A percentile compares a stretch with the other conserved stretches of the same genome.
phyloP scores from a whole-genome alignment of 768 basidiomycete species.

The Mycena maculata region DNA sequence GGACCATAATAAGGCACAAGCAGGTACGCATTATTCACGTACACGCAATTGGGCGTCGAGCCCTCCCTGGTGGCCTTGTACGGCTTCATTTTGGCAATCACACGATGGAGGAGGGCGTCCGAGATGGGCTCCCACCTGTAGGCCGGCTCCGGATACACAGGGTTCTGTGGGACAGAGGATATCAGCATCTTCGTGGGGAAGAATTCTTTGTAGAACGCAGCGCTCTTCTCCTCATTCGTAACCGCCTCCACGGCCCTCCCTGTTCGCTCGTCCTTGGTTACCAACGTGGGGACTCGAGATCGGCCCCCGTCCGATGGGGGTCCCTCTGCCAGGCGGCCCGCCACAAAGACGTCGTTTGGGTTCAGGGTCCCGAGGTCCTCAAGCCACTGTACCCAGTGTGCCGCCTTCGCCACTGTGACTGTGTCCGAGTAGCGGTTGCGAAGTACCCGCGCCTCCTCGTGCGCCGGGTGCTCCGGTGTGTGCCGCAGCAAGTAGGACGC shows the following conservation, averaged over 20 bases:
- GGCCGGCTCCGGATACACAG: conserved; percentile 41
- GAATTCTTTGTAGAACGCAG: too few species aligned
- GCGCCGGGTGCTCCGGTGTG: too few species aligned
- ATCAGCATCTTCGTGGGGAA: conserved; percentile 26
- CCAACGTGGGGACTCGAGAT: conserved; percentile 41
- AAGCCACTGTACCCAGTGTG: conserved; percentile 47
- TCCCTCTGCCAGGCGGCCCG: too few species aligned
- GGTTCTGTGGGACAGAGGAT: conserved; percentile 10
- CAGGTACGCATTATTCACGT: conserved; percentile 38
- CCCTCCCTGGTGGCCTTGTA: conserved; percentile 48
- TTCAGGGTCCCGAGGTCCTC: conserved; percentile 34
- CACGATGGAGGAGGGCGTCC: conserved; percentile 40
- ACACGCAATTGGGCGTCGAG: conserved; percentile 45
- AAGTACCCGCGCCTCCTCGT: conserved; percentile 15
- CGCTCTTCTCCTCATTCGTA: conserved; percentile 41
- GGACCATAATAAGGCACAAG: conserved; percentile 40
- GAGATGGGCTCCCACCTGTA: too few species aligned
- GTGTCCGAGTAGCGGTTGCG: conserved; percentile 33
- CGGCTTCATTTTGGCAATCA: conserved; percentile 43
- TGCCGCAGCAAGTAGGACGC: too few species aligned
- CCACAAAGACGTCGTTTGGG: conserved; percentile 37
- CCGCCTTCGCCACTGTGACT: conserved; percentile 32
- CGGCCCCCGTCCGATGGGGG: conserved; percentile 42
- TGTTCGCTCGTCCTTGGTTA: not conserved
- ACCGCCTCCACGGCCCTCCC: conserved; percentile 7